A percentile compares a stretch with the other conserved stretches of the same genome.
Conservation (phyloP, 805 yeast species). For the Kazachstania martiniae region DNA sequence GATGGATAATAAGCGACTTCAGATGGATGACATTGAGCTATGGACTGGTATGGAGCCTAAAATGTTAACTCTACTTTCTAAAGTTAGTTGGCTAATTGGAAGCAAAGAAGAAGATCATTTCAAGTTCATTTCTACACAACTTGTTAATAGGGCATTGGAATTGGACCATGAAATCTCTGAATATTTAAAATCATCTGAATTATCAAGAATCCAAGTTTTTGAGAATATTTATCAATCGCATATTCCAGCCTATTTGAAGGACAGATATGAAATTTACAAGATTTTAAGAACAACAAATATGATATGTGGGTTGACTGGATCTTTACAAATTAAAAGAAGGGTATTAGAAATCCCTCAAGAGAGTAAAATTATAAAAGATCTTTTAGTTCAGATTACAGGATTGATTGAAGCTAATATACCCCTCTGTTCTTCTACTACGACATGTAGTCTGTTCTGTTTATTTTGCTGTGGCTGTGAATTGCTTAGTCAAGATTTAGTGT, state of each 20-base stretch:
- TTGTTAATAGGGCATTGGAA: slow-evolving; percentile 27
- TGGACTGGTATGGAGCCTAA: slow-evolving; percentile 56
- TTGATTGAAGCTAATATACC: slow-evolving; percentile 7
- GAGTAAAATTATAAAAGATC: slow-evolving; percentile 38
- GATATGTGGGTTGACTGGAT: slow-evolving; percentile 42
- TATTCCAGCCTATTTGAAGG: slow-evolving; percentile 8
- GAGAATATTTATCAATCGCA: neutral
- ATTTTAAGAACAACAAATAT: slow-evolving; percentile 39
- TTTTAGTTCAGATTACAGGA: slow-evolving; percentile 6
- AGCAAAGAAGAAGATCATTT: slow-evolving; percentile 9
- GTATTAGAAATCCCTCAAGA: slow-evolving; percentile 40
- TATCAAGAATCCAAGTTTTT: slow-evolving; percentile 16
- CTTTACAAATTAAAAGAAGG: slow-evolving; percentile 46
- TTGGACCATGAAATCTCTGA: slow-evolving; percentile 26
- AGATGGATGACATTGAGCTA: slow-evolving; percentile 45
- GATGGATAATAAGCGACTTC: too few relatives aligned
- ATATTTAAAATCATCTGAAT: slow-evolving; percentile 15
- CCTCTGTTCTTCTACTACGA: slow-evolving; percentile 5
- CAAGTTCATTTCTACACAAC: slow-evolving; percentile 1
- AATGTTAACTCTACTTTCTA: slow-evolving; percentile 47
- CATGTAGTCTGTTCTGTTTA: slow-evolving; percentile 12
- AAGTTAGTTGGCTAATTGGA: slow-evolving; percentile 34
- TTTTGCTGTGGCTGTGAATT: slow-evolving; percentile 19
- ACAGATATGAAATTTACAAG: slow-evolving; percentile 13
- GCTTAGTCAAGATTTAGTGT: slow-evolving; percentile 5